Percentiles rank a stretch among this genome's conserved stretches.
Conservation (phyloP, 441 rosid genomes). For the Raphanus hybrid region DNA sequence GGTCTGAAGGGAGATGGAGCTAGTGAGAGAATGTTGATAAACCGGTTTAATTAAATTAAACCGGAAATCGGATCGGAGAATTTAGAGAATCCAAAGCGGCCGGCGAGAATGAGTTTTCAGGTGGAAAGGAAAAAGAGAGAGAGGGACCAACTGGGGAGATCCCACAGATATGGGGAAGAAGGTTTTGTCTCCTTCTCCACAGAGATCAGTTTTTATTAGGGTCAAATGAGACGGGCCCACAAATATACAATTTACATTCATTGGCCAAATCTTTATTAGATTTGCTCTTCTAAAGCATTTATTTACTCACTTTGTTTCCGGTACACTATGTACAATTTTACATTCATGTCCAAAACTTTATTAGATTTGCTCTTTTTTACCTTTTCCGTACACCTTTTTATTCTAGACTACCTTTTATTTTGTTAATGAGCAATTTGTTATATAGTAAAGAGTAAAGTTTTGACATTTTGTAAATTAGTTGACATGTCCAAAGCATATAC, state of each 20-base stretch:
- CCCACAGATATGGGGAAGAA: slow-evolving; percentile 15
- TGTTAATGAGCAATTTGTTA: not conserved
- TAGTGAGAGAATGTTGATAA: slow-evolving; percentile 37
- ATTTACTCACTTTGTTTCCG: no score
- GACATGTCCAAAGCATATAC: not conserved
- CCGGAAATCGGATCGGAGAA: slow-evolving; percentile 46
- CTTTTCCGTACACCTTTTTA: not conserved
- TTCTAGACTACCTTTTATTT: no score
- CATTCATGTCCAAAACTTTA: not conserved
- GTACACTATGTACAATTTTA: not conserved
- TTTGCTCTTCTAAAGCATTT: not conserved
- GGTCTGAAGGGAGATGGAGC: not conserved
- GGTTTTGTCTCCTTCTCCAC: not conserved
- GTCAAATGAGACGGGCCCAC: slow-evolving; percentile 22
- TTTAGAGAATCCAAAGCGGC: slow-evolving; percentile 20
- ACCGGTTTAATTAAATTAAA: not conserved
- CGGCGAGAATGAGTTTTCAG: slow-evolving; percentile 25
- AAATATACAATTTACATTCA: not conserved
- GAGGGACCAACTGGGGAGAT: slow-evolving; percentile 8
- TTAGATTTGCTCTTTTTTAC: not conserved
- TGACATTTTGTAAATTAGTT: not conserved
- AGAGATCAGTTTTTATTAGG: not conserved
- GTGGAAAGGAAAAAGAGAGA: not conserved
- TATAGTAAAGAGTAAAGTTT: not conserved
- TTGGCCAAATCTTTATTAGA: not conserved